Conservation (phyloP, 495 filamentous ascomycete species). For the Trichoderma gamsii region DNA sequence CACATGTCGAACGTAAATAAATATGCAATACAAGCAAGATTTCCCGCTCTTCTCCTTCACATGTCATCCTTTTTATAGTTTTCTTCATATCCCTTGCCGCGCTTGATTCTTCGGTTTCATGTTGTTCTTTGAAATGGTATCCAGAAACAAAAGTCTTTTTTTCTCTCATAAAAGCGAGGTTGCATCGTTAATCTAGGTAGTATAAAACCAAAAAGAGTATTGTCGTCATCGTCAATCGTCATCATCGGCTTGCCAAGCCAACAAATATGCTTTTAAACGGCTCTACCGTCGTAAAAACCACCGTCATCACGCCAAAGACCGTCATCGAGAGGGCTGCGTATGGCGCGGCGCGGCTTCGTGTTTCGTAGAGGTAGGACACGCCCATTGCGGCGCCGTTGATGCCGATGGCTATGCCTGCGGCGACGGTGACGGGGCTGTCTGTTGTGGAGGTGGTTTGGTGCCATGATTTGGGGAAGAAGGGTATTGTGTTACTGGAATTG, state of each 20-base stretch:
- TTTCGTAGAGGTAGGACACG: slow-evolving; percentile 42
- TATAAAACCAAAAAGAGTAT: not conserved
- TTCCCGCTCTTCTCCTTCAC: no score
- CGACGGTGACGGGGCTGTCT: slow-evolving; percentile 24
- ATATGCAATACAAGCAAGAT: no score
- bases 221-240: no score
- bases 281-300: slow-evolving; percentile 35
- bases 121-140: not conserved
- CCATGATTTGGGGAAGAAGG: slow-evolving; percentile 12
- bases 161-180: not conserved
- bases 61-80: not conserved
- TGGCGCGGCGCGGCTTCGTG: slow-evolving; percentile 39
- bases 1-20: no score
- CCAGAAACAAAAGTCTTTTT: not conserved
- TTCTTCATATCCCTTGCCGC: not conserved
- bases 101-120: no score
- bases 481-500: not conserved
- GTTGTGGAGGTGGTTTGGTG: not conserved
- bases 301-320: slow-evolving; percentile 41
- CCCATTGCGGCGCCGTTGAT: slow-evolving; percentile 49
- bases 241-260: not conserved
- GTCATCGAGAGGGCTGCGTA: slow-evolving; percentile 46
- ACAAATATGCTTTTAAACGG: slow-evolving; percentile 26
- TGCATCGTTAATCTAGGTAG: not conserved
- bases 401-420: slow-evolving; percentile 40